Evolutionary conservation across 148 eudicot genomes (phyloP).

Genomic region (Polygonum maritimum): DNA sequence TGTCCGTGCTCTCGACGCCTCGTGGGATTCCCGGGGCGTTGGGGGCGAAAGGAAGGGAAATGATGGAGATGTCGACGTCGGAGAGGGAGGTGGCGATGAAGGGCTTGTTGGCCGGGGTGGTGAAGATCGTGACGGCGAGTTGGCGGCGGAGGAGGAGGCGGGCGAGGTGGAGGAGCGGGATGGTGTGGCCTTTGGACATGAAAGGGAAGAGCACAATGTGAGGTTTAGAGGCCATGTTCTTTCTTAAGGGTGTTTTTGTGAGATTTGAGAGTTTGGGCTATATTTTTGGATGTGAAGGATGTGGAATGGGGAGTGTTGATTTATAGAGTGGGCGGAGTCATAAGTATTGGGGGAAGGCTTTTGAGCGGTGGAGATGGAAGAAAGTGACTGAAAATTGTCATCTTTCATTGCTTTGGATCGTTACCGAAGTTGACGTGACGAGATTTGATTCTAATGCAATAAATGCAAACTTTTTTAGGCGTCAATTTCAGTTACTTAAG

Average conservation of each 20-base stretch:
- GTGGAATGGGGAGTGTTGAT: background rate
- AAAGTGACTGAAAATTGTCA: background rate
- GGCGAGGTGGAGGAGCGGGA: slow-evolving; percentile 54
- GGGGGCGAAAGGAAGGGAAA: slow-evolving; percentile 43
- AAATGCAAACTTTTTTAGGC: too few relatives aligned
- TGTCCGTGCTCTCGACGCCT: slow-evolving; percentile 64
- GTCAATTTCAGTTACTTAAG: too few relatives aligned
- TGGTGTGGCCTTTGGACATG: slow-evolving; percentile 88
- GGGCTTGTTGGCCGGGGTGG: slow-evolving; percentile 50
- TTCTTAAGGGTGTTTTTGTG: background rate
- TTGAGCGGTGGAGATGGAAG: background rate
- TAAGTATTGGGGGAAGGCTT: background rate
- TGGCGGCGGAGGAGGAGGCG: slow-evolving; percentile 41
- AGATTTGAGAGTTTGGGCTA: background rate
- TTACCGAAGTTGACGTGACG: background rate
- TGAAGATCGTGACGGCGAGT: slow-evolving; percentile 47
- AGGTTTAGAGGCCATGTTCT: background rate
- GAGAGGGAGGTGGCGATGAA: slow-evolving; percentile 29
- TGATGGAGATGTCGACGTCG: slow-evolving; percentile 13
- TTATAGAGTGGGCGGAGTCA: background rate
- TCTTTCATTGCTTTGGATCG: background rate
- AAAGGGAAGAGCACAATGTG: slow-evolving; percentile 61
- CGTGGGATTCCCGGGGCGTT: slow-evolving; percentile 20
- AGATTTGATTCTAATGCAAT: background rate
- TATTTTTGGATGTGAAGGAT: background rate